Evolutionary conservation across 192 early-diverging fungal genomes (phyloP).

Genomic region (Coemansia sp.): DNA sequence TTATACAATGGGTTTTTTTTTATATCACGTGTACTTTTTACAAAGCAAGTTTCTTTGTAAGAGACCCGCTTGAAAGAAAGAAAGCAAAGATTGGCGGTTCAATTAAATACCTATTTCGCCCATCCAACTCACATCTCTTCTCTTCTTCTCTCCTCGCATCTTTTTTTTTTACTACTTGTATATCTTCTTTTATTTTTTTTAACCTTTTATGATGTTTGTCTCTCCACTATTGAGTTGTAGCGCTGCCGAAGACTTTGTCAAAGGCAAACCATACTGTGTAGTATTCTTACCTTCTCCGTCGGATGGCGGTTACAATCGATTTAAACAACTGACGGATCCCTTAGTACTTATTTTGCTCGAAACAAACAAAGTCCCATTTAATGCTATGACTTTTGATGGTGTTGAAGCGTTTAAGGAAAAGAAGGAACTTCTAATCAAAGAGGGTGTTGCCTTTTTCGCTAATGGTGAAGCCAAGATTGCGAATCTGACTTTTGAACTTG

Average conservation of each 20-base stretch:
- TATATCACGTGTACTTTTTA: background rate
- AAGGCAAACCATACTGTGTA: background rate
- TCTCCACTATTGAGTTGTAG: background rate
- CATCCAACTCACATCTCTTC: no score
- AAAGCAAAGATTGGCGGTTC: background rate
- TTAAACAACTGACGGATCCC: background rate
- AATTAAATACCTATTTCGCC: no score
- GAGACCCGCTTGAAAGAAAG: background rate
- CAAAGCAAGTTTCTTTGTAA: background rate
- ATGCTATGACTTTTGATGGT: background rate
- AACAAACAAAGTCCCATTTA: background rate
- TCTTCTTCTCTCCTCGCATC: background rate
- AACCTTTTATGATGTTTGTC: background rate
- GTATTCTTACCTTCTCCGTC: background rate
- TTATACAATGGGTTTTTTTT: background rate
- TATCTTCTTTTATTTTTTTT: background rate
- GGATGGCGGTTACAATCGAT: background rate
- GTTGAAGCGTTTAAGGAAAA: background rate
- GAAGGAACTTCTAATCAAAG: slow-evolving; percentile 1
- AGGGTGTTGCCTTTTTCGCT: slow-evolving; percentile 2
- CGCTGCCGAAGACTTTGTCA: background rate
- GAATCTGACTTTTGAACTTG: background rate
- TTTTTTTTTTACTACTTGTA: background rate
- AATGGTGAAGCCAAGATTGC: background rate
- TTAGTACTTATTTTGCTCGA: background rate